Conservation (phyloP, 805 yeast species). For the Kodamaea sagamina region DNA sequence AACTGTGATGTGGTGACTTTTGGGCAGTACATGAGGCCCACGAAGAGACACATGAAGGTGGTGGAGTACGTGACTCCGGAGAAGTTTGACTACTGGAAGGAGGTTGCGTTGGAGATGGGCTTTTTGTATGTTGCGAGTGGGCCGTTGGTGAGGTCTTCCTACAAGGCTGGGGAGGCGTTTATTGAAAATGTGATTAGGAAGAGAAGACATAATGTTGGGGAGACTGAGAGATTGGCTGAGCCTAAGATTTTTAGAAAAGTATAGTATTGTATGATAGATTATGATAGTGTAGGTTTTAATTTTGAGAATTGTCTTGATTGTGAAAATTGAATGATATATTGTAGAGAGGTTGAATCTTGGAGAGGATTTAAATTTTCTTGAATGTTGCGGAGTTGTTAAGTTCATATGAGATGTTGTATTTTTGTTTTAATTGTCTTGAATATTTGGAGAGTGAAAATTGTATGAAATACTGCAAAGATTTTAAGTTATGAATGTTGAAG, state of each 20-base stretch:
- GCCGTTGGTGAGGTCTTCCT: slow-evolving; percentile 93
- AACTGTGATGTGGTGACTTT: slow-evolving; percentile 94
- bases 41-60: slow-evolving; percentile 97
- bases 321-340: no score
- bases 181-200: slow-evolving; percentile 89
- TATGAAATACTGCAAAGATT: no score
- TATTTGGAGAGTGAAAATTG: no score
- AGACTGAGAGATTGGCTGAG: slow-evolving; percentile 34
- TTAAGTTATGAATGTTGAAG: no score
- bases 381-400: no score
- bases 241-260: slow-evolving; percentile 7
- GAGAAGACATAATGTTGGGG: slow-evolving; percentile 57
- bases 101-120: slow-evolving; percentile 82
- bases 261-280: no score
- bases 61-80: slow-evolving; percentile 94
- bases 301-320: no score
- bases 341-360: no score
- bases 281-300: neutral
- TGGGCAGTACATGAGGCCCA: slow-evolving; percentile 99
- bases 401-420: no score
- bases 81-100: slow-evolving; percentile 91
- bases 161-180: slow-evolving; percentile 97
- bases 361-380: no score
- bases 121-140: slow-evolving; percentile 97
- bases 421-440: no score